Percentiles rank a stretch among this genome's conserved stretches.
phyloP scores from a whole-genome alignment of 2,329 filamentous ascomycete genomes.

The Hymenoscyphus repandus region DNA sequence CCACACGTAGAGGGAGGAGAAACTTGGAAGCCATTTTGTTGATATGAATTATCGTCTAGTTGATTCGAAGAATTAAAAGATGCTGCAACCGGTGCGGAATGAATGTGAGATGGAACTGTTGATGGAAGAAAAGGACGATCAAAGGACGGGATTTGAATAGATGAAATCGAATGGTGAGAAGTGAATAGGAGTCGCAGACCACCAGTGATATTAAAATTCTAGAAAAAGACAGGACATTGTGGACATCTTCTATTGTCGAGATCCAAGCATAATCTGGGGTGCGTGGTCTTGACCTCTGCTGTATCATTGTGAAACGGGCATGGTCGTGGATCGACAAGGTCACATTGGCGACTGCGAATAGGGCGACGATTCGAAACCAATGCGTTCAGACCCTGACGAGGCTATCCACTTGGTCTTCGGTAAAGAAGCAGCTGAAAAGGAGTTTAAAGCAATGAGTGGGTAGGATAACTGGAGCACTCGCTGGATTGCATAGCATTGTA shows the following conservation, averaged over 20 bases:
- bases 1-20: conserved; percentile 39
- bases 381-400: conserved; percentile 1
- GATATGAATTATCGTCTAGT: neutral
- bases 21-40: conserved; percentile 37
- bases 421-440: neutral
- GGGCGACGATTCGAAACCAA: conserved; percentile 5
- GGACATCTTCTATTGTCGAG: conserved; percentile 8
- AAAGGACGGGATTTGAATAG: neutral
- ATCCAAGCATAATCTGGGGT: conserved; percentile 17
- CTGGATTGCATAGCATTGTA: too few relatives aligned
- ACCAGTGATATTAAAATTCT: conserved; percentile 19
- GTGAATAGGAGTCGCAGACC: conserved; percentile 18
- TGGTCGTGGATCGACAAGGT: conserved; percentile 7
- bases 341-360: conserved; percentile 2
- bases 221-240: conserved; percentile 7
- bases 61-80: conserved; percentile 4
- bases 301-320: conserved; percentile 19
- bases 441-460: neutral
- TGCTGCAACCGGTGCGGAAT: conserved; percentile 20
- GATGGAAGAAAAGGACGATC: neutral
- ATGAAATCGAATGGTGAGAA: conserved; percentile 6
- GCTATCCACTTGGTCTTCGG: neutral
- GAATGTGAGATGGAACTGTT: conserved; percentile 5
- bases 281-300: conserved; percentile 13
- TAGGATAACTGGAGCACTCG: neutral